These are phyloP conservation scores for Xylaria telfairii DNA, from an alignment of 495 filamentous ascomycete species.

Conservation along the genomic window DNA sequence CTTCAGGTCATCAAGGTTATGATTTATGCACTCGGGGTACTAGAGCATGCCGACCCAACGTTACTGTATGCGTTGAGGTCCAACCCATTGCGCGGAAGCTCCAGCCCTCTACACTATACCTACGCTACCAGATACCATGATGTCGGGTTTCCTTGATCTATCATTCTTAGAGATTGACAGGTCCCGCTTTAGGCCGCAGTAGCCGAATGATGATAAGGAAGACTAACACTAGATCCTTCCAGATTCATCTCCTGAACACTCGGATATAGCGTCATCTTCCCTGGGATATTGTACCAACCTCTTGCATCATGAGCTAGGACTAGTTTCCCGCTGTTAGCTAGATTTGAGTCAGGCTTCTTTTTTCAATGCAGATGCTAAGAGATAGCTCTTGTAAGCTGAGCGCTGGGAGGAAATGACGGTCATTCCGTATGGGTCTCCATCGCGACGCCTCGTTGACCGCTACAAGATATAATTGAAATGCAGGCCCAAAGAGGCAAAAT, in stretches of 20 bases:
- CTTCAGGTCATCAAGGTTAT: not conserved
- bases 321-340: not conserved
- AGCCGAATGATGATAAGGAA: not conserved
- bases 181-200: not conserved
- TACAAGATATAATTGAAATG: not conserved
- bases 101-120: not conserved
- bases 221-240: not conserved
- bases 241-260: not conserved
- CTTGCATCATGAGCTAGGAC: not conserved
- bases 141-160: not conserved
- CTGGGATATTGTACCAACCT: not conserved
- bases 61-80: not conserved
- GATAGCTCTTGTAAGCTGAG: not conserved
- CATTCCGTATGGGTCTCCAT: not conserved
- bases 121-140: not conserved
- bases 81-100: not conserved
- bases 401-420: not conserved
- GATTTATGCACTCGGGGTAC: not conserved
- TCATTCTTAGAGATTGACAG: not conserved
- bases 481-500: not conserved
- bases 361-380: not conserved
- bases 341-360: not conserved
- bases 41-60: not conserved
- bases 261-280: not conserved
- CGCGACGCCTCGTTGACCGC: constrained; percentile 16